phyloP scores from a whole-genome alignment of 129 eudicot genomes.

The Flaveria robusta region DNA sequence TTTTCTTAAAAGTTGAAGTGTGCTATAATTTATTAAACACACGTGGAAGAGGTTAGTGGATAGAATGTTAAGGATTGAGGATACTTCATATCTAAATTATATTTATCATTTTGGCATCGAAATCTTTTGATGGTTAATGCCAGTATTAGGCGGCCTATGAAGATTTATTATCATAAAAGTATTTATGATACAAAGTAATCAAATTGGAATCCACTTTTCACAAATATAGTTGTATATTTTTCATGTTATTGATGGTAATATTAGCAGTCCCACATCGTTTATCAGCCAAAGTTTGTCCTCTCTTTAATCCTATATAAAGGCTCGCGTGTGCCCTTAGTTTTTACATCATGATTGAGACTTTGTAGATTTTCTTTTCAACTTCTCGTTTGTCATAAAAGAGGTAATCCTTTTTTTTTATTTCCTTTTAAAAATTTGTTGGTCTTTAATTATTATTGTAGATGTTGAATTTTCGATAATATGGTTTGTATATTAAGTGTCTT shows the following conservation, averaged over 20 bases:
- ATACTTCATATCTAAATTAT: background rate
- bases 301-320: constrained; percentile 4
- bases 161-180: background rate
- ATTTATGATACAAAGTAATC: background rate
- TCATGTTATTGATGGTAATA: background rate
- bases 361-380: background rate
- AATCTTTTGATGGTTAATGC: background rate
- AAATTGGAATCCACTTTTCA: background rate
- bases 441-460: background rate
- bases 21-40: background rate
- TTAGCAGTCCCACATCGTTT: constrained; percentile 27
- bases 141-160: background rate
- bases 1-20: background rate
- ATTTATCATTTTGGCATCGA: background rate
- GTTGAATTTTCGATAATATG: background rate
- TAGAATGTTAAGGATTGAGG: background rate
- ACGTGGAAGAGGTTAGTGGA: background rate
- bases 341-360: constrained; percentile 15
- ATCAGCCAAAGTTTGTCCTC: background rate
- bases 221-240: background rate
- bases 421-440: background rate
- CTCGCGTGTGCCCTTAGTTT: background rate
- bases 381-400: constrained; percentile 1
- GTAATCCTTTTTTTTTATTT: constrained; percentile 22
- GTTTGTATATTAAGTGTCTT: background rate